These are phyloP conservation scores for Solanum chmielewskii DNA, from an alignment of 257 asterid genomes.

Conservation along the genomic window DNA sequence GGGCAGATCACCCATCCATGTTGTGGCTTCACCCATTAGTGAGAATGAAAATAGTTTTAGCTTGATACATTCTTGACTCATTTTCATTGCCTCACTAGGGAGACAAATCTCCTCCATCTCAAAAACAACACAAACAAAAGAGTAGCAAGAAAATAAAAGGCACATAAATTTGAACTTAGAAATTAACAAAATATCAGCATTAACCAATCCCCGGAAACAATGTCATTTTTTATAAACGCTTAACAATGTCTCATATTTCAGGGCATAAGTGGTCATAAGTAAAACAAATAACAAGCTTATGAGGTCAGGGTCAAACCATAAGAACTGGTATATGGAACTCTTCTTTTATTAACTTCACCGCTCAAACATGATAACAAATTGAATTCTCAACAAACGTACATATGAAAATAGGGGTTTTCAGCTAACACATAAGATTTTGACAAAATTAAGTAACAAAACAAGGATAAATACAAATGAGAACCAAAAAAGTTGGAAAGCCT, in stretches of 20 bases:
- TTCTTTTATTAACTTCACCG: neutral
- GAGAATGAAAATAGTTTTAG: neutral
- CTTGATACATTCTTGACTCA: neutral
- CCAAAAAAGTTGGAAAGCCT: no score
- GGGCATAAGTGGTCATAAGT: neutral
- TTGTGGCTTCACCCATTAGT: neutral
- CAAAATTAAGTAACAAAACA: no score
- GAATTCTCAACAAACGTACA: neutral
- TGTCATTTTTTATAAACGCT: neutral
- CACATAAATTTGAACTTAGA: no score
- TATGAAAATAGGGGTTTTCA: no score
- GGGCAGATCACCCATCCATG: neutral
- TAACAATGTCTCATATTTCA: neutral
- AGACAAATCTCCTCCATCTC: no score
- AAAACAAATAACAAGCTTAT: neutral
- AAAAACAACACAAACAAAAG: neutral
- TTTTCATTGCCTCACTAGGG: neutral
- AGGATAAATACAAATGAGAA: no score
- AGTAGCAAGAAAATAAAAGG: neutral
- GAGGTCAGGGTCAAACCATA: neutral
- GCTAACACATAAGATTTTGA: no score
- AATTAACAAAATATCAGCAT: no score
- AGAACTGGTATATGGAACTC: neutral
- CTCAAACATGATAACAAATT: neutral
- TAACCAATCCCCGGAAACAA: no score